These are phyloP conservation scores for Vitis labrusca DNA, from an alignment of 164 flowering plant genomes.

Conservation along the genomic window DNA sequence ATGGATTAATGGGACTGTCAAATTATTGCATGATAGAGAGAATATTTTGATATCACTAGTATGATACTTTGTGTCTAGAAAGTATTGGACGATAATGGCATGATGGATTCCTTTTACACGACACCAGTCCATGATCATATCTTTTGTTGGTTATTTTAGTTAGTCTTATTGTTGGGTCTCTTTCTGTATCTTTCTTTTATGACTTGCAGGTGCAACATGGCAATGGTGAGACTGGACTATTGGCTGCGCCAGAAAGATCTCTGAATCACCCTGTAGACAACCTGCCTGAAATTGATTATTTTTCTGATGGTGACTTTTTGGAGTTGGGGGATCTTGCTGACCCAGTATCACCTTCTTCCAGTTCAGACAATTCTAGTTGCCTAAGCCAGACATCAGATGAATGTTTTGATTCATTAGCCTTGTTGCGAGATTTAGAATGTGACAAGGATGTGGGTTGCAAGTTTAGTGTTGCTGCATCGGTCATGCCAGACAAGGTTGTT, in stretches of 20 bases:
- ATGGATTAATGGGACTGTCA: no score
- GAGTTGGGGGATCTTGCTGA: slow-evolving; percentile 47
- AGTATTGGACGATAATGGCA: no score
- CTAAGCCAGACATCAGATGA: slow-evolving; percentile 46
- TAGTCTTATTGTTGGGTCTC: not conserved
- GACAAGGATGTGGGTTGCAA: slow-evolving; percentile 24
- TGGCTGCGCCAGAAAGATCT: slow-evolving; percentile 3
- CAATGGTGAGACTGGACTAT: not conserved
- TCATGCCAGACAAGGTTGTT: slow-evolving; percentile 21
- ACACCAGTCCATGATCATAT: no score
- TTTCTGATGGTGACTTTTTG: slow-evolving; percentile 39
- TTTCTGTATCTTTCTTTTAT: not conserved
- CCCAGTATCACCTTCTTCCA: slow-evolving; percentile 40
- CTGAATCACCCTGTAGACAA: slow-evolving; percentile 5
- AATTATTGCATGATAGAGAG: no score
- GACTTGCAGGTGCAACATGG: slow-evolving; percentile 24
- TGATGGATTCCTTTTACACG: no score
- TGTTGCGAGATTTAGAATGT: slow-evolving; percentile 33
- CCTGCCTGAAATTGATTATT: slow-evolving; percentile 16
- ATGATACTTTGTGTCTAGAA: no score
- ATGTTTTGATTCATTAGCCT: slow-evolving; percentile 36
- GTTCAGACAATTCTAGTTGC: slow-evolving; percentile 49
- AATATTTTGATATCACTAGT: no score
- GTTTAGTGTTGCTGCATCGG: slow-evolving; percentile 18
- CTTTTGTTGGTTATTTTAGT: not conserved